phyloP scores from a whole-genome alignment of 257 asterid genomes.

The Agastache rugosa region DNA sequence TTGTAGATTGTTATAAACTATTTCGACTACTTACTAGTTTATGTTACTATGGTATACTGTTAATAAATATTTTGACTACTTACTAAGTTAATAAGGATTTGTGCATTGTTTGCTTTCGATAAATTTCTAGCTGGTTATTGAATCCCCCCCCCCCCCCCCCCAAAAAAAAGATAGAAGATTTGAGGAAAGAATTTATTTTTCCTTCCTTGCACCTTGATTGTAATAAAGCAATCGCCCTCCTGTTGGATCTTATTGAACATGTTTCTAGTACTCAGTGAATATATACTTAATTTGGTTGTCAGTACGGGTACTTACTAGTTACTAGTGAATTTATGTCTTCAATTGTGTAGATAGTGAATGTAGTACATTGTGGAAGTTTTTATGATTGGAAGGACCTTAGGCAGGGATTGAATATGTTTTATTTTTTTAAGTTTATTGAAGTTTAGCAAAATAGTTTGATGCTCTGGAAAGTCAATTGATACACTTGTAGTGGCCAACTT shows the following conservation, averaged over 20 bases:
- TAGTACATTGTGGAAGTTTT: background rate
- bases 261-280: background rate
- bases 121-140: background rate
- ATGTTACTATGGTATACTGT: background rate
- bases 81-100: background rate
- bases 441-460: constrained; percentile 10
- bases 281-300: background rate
- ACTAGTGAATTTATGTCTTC: background rate
- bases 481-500: background rate
- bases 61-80: background rate
- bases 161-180: background rate
- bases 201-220: background rate
- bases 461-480: background rate
- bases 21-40: background rate
- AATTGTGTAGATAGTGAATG: background rate
- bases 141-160: too few relatives aligned
- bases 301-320: background rate
- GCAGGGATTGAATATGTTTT: constrained; percentile 3
- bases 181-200: background rate
- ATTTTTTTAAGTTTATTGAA: background rate
- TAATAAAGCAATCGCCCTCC: background rate
- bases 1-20: background rate
- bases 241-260: background rate
- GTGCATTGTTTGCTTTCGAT: background rate
- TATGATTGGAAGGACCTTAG: constrained; percentile 16